These are phyloP conservation scores for Luffa aegyptiaca DNA, from an alignment of 306 rosid genomes.

Conservation along the genomic window DNA sequence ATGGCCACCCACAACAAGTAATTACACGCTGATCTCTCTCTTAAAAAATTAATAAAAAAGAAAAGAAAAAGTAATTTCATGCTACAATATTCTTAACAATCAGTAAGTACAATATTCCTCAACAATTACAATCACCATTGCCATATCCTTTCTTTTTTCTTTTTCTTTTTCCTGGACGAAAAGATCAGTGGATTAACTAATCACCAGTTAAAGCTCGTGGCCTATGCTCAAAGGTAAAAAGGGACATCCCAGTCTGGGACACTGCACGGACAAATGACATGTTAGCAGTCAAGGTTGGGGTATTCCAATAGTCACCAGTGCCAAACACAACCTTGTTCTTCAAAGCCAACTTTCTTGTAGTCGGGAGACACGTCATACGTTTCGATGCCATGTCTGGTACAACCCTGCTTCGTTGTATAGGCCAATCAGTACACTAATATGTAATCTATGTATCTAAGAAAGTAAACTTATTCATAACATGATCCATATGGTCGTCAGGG, in stretches of 20 bases:
- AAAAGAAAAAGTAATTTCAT: too few relatives aligned
- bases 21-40: too few relatives aligned
- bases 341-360: constrained; percentile 75
- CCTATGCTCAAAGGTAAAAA: constrained; percentile 61
- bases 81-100: too few relatives aligned
- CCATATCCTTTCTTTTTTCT: not conserved
- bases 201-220: constrained; percentile 85
- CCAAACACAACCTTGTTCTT: constrained; percentile 88
- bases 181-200: constrained; percentile 13
- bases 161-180: not conserved
- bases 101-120: not conserved
- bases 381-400: constrained; percentile 68
- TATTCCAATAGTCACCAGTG: constrained; percentile 77
- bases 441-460: not conserved
- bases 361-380: constrained; percentile 74
- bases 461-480: not conserved
- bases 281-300: constrained; percentile 85
- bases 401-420: constrained; percentile 40
- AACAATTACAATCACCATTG: not conserved
- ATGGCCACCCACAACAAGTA: too few relatives aligned
- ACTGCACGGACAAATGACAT: constrained; percentile 90
- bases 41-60: too few relatives aligned
- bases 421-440: constrained; percentile 18
- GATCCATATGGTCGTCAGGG: not conserved
- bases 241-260: constrained; percentile 92